Base-by-base conservation (phyloP, 345 rosid species). In the Psidium guajava region DNA sequence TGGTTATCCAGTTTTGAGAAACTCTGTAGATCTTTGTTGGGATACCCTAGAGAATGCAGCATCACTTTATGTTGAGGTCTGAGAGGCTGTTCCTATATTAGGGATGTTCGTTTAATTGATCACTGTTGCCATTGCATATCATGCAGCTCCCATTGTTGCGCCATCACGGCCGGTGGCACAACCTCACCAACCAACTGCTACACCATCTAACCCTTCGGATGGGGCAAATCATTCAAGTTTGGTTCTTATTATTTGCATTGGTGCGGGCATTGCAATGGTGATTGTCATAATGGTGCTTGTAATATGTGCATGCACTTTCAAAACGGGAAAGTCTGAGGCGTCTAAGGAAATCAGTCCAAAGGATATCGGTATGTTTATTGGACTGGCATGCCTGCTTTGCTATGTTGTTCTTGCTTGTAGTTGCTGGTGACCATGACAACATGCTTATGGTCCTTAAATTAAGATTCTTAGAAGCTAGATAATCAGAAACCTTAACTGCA, bases 121-220 rank as follows among this genome's bases (percentile, higher is more conserved):
- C 24, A 0, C 47, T 69, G 47, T 69, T 69, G 25, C 47, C 77
- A 36, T 69, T 36, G 42, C 77, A 69, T 69, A 18, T 69, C 25
- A 69, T 69, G 83, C 88, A 97, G 98, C 98, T 91, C 98, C 99
- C 56, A 27, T 40, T 82, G 89, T 86, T 80, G 91, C 93, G 85
- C 85, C 95, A 83, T 80, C 92, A 51, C 98, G 97, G 83, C 81
- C 24, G 27, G 89, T 88, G 85, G 91, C 93, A 87, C 93, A 94
- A 28, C 61, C 91, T 64, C 87, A 87, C 88, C 90, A 89, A 84
- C 89, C 94, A 84, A 88, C 88, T 80, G 58, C 95, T 74, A 84
- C 86, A 49, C 47, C 93, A 88, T 77, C 56, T 22, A 84, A 87
- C 84, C 44, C 92, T 59, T 90, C 97, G 59, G 89, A 90, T 55